Percentiles rank a stretch among this genome's conserved stretches.
Conservation (phyloP, 106 monocot species). For the Triglochin maritima region DNA sequence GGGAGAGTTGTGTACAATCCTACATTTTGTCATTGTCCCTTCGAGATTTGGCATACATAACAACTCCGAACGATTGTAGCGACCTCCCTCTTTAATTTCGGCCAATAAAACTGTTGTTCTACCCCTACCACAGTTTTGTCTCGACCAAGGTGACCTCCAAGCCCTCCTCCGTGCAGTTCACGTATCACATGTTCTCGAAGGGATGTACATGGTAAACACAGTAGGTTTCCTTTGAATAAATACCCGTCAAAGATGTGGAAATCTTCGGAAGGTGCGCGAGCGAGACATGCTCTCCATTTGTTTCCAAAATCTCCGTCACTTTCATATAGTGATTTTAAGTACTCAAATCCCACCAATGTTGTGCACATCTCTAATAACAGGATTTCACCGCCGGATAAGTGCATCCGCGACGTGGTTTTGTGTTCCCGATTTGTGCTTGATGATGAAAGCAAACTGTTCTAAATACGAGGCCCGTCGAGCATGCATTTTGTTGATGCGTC, state of each 20-base stretch:
- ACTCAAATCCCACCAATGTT: slow-evolving; percentile 1
- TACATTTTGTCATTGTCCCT: background rate
- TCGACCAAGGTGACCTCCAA: slow-evolving; percentile 3
- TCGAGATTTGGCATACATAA: background rate
- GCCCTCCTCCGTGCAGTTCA: slow-evolving; percentile 6
- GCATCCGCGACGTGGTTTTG: background rate
- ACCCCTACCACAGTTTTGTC: background rate
- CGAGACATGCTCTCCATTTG: background rate
- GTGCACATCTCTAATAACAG: background rate
- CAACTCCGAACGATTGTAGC: background rate
- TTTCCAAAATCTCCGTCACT: background rate
- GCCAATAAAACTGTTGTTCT: slow-evolving; percentile 5
- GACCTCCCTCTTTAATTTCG: background rate
- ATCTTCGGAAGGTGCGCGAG: background rate
- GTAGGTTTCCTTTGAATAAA: background rate
- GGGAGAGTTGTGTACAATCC: slow-evolving; percentile 1
- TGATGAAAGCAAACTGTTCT: background rate
- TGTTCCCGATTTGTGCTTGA: background rate
- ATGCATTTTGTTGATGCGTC: background rate
- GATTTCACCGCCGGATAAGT: background rate
- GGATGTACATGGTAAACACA: background rate
- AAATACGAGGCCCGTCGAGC: background rate
- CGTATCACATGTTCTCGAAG: background rate
- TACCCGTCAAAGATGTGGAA: background rate
- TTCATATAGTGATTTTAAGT: background rate